Base-by-base conservation (phyloP, 129 eudicot species). In the Lactuca saligna region DNA sequence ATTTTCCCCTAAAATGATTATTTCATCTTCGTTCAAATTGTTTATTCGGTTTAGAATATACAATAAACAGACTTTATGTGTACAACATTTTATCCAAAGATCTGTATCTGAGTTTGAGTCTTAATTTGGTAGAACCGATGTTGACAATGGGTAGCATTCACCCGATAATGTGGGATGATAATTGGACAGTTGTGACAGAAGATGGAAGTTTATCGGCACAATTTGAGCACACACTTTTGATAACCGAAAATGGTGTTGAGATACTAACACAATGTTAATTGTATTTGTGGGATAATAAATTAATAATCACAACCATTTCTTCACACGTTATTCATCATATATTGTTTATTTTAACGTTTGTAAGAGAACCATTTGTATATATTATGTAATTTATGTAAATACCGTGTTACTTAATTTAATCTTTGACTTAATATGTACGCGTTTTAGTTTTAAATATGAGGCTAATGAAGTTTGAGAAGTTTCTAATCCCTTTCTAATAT, bases 181-280 rank as follows among this genome's bases (percentile, higher is more conserved):
- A 92, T 57, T 92, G 98, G 98, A 92, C 98, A 3, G 88, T 88
- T 15, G 95, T 92, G 38, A 92, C 98, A 0, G 84, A 75, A 62
- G 98, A 92, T 75, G 96, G 91, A 9, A 88, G 95, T 81, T 90
- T 89, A 42, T 88, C 96, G 1, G 98, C 96, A 42, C 96, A 92
- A 79, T 92, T 92, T 71, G 98, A 92, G 77, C 98, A 92, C 67
- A 92, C 98, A 70, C 54, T 92, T 76, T 81, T 92, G 68, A 88
- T 88, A 35, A 92, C 96, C 5, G 71, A 80, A 62, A 82, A 82
- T 61, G 98, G 98, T 37, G 96, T 88, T 35, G 98, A 92, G 85
- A 92, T 92, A n/a, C 68, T 92, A 48, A 92, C 98, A 3, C 87
- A 80, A 50, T 92, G 95, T 70, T 92, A 73, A 72, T 56, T 31